Conservation (phyloP, 352 stramenopile genomes). For the Pelagophyceae sp. region DNA sequence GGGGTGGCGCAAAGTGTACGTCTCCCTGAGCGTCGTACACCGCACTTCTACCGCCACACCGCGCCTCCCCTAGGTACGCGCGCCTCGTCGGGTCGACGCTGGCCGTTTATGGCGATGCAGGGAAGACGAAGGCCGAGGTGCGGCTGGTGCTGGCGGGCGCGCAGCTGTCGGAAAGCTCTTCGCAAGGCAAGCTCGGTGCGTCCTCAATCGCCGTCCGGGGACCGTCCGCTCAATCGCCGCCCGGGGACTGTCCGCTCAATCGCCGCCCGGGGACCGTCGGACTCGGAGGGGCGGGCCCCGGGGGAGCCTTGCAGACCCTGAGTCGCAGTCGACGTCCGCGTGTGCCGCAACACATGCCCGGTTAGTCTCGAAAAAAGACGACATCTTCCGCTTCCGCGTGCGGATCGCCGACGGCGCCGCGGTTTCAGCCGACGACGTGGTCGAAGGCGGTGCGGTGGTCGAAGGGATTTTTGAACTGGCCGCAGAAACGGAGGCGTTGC, state of each 20-base stretch:
- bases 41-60: background rate
- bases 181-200: background rate
- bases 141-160: background rate
- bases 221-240: too few relatives aligned
- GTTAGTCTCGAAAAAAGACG: background rate
- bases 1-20: background rate
- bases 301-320: too few relatives aligned
- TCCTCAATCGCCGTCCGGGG: too few relatives aligned
- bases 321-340: too few relatives aligned
- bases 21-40: background rate
- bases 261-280: too few relatives aligned
- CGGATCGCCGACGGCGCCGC: background rate
- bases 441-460: background rate
- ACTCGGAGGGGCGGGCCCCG: too few relatives aligned
- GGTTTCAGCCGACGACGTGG: background rate
- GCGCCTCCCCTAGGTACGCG: background rate
- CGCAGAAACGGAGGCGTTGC: background rate
- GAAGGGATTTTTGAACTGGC: background rate
- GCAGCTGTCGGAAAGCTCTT: background rate
- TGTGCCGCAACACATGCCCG: too few relatives aligned
- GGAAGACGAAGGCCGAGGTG: background rate
- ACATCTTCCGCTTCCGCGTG: background rate
- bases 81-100: background rate
- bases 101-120: background rate
- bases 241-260: too few relatives aligned